A percentile compares a stretch with the other conserved stretches of the same genome.
phyloP scores from a whole-genome alignment of 2,329 filamentous ascomycete species.

The Talaromyces sp. region DNA sequence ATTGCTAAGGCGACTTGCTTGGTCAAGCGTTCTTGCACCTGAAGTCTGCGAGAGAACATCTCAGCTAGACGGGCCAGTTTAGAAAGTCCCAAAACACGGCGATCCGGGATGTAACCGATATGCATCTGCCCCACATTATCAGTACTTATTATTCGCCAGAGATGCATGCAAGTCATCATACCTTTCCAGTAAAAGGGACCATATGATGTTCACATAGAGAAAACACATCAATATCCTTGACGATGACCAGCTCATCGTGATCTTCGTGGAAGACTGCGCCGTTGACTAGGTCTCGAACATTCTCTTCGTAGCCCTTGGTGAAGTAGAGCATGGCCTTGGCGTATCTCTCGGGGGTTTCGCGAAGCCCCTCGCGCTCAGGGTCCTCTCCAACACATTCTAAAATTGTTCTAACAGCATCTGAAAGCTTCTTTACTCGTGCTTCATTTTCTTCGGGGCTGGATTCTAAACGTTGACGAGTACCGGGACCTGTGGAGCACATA shows the following conservation, averaged over 20 bases:
- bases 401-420: conserved; percentile 65
- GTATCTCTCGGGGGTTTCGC: conserved; percentile 78
- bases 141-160: conserved; percentile 7
- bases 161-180: conserved; percentile 42
- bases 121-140: conserved; percentile 71
- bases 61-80: conserved; percentile 95
- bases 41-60: conserved; percentile 90
- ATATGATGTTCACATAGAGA: conserved; percentile 96
- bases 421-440: conserved; percentile 61
- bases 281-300: conserved; percentile 88
- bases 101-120: conserved; percentile 93
- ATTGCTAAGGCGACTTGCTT: conserved; percentile 95
- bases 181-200: conserved; percentile 94
- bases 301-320: conserved; percentile 96
- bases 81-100: conserved; percentile 90
- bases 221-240: conserved; percentile 96
- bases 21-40: conserved; percentile 94
- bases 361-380: conserved; percentile 64
- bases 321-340: conserved; percentile 95
- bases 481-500: conserved; percentile 39
- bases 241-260: conserved; percentile 95
- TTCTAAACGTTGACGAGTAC: conserved; percentile 56
- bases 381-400: conserved; percentile 69
- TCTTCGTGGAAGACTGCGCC: conserved; percentile 93
- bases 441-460: conserved; percentile 61